Evolutionary conservation across 2,329 filamentous ascomycete genomes (phyloP).

Genomic region (Zalaria obscura): DNA sequence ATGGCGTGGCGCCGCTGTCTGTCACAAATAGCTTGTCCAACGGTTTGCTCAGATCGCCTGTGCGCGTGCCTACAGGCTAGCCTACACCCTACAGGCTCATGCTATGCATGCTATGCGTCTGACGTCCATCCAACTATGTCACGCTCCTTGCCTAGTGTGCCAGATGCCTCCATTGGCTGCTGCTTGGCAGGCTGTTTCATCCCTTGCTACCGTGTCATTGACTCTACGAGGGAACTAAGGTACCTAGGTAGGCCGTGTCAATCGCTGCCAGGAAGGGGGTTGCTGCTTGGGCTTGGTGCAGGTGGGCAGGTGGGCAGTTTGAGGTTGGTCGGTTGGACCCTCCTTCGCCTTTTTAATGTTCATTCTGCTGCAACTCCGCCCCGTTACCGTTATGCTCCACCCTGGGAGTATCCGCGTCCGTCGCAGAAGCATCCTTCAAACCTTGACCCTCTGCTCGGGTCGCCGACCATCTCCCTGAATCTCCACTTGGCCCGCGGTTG

Average conservation of each 20-base stretch:
- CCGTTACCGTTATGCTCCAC: too few species aligned
- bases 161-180: constrained; percentile 1
- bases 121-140: neutral
- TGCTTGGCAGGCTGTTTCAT: constrained; percentile 14
- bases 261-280: too few species aligned
- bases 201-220: constrained; percentile 13
- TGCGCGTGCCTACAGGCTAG: constrained; percentile 1
- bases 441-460: neutral
- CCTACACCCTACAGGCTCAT: constrained; percentile 2
- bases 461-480: neutral
- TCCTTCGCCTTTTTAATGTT: too few species aligned
- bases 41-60: neutral
- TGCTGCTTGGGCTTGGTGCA: too few species aligned
- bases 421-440: too few species aligned
- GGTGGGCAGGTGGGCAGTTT: too few species aligned
- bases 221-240: constrained; percentile 1
- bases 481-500: neutral
- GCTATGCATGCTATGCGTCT: neutral
- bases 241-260: neutral
- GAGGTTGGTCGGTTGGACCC: too few species aligned
- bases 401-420: too few species aligned
- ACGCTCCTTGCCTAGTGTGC: constrained; percentile 5
- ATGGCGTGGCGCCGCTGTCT: constrained; percentile 4
- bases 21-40: constrained; percentile 5
- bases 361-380: too few species aligned